Percentiles rank a stretch among this genome's conserved stretches.
Conservation (phyloP, 345 rosid species). For the Pistacia atlantica region DNA sequence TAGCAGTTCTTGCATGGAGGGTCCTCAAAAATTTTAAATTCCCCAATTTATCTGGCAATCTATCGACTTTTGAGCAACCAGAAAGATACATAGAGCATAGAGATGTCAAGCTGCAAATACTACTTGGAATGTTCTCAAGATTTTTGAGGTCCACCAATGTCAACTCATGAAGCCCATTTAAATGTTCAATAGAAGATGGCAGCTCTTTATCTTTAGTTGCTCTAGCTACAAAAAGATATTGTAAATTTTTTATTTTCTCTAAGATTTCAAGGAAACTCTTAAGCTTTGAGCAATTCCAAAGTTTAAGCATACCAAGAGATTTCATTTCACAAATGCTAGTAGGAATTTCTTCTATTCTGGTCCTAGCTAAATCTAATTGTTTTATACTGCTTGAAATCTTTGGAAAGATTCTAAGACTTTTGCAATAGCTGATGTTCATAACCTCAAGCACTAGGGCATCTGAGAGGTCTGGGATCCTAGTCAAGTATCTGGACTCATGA, state of each 20-base stretch:
- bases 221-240: not conserved
- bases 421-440: slow-evolving; percentile 31
- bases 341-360: not conserved
- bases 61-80: not conserved
- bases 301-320: not conserved
- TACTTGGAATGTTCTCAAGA: not conserved
- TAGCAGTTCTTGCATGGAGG: not conserved
- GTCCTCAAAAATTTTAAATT: not conserved
- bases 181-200: slow-evolving; percentile 2
- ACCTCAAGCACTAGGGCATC: slow-evolving; percentile 29
- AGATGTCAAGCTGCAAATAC: not conserved
- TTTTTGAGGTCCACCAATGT: not conserved
- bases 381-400: not conserved
- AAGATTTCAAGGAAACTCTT: slow-evolving; percentile 1
- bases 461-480: slow-evolving; percentile 25
- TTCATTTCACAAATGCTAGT: slow-evolving; percentile 11
- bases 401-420: not conserved
- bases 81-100: not conserved
- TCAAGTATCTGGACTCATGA: slow-evolving; percentile 19
- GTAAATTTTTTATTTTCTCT: slow-evolving; percentile 1
- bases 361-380: not conserved
- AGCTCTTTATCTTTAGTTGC: slow-evolving; percentile 2
- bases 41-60: not conserved
- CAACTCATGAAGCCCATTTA: not conserved
- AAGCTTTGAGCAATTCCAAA: not conserved